phyloP scores from a whole-genome alignment of 2,329 filamentous ascomycete species.

The Rhexocercosporidium sp. region DNA sequence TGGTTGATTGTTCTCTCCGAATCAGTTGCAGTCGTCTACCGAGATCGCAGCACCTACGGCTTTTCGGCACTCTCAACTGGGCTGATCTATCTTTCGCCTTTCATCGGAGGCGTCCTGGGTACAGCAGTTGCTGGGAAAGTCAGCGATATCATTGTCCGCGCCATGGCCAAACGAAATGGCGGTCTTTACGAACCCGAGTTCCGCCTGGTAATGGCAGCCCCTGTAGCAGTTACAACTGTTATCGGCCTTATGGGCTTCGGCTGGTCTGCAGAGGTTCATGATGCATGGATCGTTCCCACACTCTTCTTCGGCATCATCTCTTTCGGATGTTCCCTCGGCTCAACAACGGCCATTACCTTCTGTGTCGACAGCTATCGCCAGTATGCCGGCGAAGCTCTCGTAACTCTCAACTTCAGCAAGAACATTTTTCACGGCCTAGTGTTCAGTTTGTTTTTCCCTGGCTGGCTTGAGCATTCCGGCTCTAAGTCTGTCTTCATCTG shows the following conservation, averaged over 20 bases:
- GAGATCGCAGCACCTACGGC: constrained; percentile 71
- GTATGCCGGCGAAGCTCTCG: constrained; percentile 91
- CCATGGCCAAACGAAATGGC: constrained; percentile 84
- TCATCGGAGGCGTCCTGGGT: constrained; percentile 87
- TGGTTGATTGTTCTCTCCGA: constrained; percentile 97
- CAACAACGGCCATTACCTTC: constrained; percentile 91
- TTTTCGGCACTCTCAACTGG: constrained; percentile 83
- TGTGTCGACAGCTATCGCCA: constrained; percentile 92
- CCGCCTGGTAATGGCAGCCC: constrained; percentile 83
- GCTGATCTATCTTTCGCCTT: constrained; percentile 87
- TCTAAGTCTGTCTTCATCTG: constrained; percentile 80
- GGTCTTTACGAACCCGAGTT: constrained; percentile 96
- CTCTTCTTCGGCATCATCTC: constrained; percentile 91
- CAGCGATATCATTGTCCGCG: constrained; percentile 82
- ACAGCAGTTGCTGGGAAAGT: constrained; percentile 89
- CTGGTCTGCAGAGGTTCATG: constrained; percentile 79
- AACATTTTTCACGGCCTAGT: constrained; percentile 91
- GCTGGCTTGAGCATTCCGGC: constrained; percentile 79
- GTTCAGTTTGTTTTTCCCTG: constrained; percentile 85
- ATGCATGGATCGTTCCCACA: constrained; percentile 90
- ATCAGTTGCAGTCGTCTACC: constrained; percentile 81
- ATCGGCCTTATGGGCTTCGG: constrained; percentile 94
- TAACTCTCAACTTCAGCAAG: constrained; percentile 93
- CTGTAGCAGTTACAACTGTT: constrained; percentile 77
- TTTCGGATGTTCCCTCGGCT: constrained; percentile 89